Conservation (phyloP, 208 protist species). For the Crithidia sp. region DNA sequence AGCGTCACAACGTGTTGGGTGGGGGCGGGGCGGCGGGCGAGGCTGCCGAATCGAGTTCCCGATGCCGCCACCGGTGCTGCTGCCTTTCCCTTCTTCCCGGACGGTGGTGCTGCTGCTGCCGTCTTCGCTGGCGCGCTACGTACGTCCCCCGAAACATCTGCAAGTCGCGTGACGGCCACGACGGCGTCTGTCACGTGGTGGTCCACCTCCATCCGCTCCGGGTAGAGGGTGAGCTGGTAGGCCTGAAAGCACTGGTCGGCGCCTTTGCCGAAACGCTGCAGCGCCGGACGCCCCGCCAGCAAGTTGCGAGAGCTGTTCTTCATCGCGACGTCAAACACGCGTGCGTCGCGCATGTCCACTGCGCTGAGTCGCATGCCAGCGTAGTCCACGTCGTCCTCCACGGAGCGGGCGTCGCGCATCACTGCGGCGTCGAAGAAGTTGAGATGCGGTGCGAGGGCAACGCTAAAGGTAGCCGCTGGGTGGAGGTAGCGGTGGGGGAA, state of each 20-base stretch:
- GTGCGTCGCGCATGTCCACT: constrained; percentile 61
- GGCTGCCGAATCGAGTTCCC: constrained; percentile 18
- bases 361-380: constrained; percentile 72
- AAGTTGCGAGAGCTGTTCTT: constrained; percentile 75
- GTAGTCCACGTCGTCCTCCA: constrained; percentile 63
- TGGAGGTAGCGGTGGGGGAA: constrained; percentile 86
- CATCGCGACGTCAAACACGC: constrained; percentile 84
- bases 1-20: constrained; percentile 65
- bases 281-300: constrained; percentile 58
- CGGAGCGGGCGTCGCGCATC: constrained; percentile 61
- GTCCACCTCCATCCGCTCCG: constrained; percentile 54
- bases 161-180: constrained; percentile 40
- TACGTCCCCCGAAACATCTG: background rate
- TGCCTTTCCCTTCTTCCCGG: background rate
- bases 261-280: constrained; percentile 67
- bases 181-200: constrained; percentile 68
- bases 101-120: background rate
- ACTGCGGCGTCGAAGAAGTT: constrained; percentile 50
- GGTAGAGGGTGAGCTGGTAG: constrained; percentile 81
- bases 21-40: constrained; percentile 3
- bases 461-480: constrained; percentile 67
- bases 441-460: constrained; percentile 46
- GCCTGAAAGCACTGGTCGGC: constrained; percentile 65
- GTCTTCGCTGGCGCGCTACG: background rate
- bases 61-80: background rate